These are phyloP conservation scores for Pythium apleroticum DNA, from an alignment of 352 stramenopile species.

Conservation along the genomic window DNA sequence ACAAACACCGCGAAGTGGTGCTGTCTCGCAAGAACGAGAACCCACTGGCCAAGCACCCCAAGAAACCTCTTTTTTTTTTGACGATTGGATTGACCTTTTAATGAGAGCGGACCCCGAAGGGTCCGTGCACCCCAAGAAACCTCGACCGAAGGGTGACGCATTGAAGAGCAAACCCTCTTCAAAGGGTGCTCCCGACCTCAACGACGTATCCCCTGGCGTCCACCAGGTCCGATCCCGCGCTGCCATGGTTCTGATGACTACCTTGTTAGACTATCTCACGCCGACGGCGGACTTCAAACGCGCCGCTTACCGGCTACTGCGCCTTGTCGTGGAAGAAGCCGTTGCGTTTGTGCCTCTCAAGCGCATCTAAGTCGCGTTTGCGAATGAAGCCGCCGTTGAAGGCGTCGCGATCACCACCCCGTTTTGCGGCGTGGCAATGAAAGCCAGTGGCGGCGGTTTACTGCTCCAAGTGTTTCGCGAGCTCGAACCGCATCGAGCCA, in stretches of 20 bases:
- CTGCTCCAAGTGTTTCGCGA: conserved; percentile 20
- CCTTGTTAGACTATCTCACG: neutral
- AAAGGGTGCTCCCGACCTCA: neutral
- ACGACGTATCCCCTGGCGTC: neutral
- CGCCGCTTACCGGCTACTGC: neutral
- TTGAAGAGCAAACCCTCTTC: neutral
- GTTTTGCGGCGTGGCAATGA: conserved; percentile 13
- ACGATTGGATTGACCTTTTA: no score
- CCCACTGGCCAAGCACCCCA: conserved; percentile 53
- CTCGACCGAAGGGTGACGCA: conserved; percentile 21
- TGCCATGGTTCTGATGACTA: neutral
- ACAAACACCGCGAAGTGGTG: conserved; percentile 56
- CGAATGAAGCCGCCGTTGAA: conserved; percentile 1
- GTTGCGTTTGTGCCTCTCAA: conserved; percentile 1
- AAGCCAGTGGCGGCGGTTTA: conserved; percentile 2
- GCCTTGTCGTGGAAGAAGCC: conserved; percentile 23
- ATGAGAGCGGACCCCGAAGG: no score
- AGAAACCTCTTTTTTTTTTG: no score
- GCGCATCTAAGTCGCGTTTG: neutral
- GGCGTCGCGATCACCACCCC: conserved; percentile 4
- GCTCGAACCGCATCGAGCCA: conserved; percentile 19
- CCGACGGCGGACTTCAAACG: conserved; percentile 2
- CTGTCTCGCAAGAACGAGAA: conserved; percentile 45
- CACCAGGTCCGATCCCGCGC: conserved; percentile 6
- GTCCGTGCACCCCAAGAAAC: no score